Evolutionary conservation across 495 filamentous ascomycete genomes (phyloP), one percentile per base, ranked within the genome.

Genomic region (Rostrohypoxylon terebratum): DNA sequence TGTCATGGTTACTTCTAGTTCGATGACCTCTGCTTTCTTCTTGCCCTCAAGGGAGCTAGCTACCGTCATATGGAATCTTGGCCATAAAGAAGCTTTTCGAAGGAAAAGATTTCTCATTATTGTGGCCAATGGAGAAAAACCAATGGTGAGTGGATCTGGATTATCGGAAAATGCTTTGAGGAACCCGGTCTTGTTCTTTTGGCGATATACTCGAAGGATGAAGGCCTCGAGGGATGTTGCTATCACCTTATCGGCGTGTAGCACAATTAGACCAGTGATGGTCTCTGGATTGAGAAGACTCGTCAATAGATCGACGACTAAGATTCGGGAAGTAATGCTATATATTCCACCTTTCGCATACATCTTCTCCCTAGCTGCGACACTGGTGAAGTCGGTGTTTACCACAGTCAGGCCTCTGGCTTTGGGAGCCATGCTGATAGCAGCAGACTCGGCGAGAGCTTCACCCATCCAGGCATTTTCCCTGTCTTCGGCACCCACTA

Each of bases 111-210:
- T 98, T 25, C 92, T 88, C 88, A 99, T 90, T 90, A 96, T 97
- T 45, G 90, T 95, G 5, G 92, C 88, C 40, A 99, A 82, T 1
- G 96, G 96, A 6, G 94, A 89, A 78, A 97, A 98, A 2, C 94
- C 96, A 1, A 89, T 88, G 0, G 92, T 92, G 71, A 99, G 97
- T 2, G 94, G 91, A 79, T 98, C 94, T 0, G 96, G 96, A 16
- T 90, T 93, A 74, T 99, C 96, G 0, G 96, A 97, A 72, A 99
- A 97, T 7, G 96, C 95, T 77, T 98, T 99, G 18, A 99, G 86
- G 73, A 99, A 98, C 14, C 96, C 96, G 28, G 75, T 83, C 81
- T 96, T 96, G 76, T 99, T 99, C 82, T 90, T 90, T 82, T 98
- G 94, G 58, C 96, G 88, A 77, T 92, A 99, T 47, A 98, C 93